Conservation (phyloP, 345 rosid genomes). For the Syzygium aqueum region DNA sequence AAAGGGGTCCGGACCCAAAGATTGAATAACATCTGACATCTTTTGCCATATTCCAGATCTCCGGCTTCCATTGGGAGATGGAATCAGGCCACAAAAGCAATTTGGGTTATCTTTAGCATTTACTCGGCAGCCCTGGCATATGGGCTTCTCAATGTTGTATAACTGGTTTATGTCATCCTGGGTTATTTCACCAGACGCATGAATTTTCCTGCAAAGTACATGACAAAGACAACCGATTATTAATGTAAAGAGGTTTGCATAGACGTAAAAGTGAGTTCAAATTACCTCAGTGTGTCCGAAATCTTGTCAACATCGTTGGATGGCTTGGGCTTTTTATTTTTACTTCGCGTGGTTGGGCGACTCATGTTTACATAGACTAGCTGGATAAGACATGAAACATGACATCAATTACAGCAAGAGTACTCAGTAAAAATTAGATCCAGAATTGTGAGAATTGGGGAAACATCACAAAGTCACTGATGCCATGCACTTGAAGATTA, state of each 20-base stretch:
- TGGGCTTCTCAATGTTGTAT: constrained; percentile 63
- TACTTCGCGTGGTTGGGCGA: constrained; percentile 6
- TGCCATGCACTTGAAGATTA: not conserved
- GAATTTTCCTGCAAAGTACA: constrained; percentile 50
- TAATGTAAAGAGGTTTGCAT: not conserved
- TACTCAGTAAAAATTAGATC: not conserved
- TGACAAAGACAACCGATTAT: not conserved
- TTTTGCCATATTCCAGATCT: constrained; percentile 96
- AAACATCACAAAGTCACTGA: not conserved
- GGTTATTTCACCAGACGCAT: constrained; percentile 46
- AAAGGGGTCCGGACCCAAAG: constrained; percentile 65
- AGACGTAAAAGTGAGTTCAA: not conserved
- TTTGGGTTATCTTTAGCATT: constrained; percentile 91
- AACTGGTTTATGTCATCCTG: constrained; percentile 58
- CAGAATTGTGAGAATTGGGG: not conserved
- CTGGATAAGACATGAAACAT: not conserved
- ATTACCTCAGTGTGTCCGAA: constrained; percentile 1
- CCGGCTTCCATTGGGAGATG: constrained; percentile 75
- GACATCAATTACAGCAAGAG: not conserved
- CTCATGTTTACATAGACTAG: not conserved
- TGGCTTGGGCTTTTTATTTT: constrained; percentile 2
- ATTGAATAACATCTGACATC: constrained; percentile 48
- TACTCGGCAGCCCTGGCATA: constrained; percentile 92
- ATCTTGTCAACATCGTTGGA: not conserved
- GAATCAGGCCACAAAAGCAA: constrained; percentile 83